Evolutionary conservation across 225 moss, liverwort and hornwort species (phyloP).

Genomic region (Thuidium tamariscinum): DNA sequence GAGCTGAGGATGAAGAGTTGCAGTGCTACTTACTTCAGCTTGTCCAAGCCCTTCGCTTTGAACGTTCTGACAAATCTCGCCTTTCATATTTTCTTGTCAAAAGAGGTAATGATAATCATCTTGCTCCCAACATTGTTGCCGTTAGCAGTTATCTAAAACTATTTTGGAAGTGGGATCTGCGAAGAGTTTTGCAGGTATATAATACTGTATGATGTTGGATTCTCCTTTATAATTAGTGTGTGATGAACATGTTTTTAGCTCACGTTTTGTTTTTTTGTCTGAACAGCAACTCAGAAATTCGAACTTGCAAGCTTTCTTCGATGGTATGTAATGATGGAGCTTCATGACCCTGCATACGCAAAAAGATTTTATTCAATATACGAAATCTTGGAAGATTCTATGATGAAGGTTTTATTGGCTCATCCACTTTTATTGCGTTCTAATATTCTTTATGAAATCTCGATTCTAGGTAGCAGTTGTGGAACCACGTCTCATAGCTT

Average conservation of each 20-base stretch:
- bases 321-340: constrained; percentile 91
- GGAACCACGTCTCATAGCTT: background rate
- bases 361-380: constrained; percentile 80
- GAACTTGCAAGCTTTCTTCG: constrained; percentile 80
- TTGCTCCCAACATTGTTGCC: background rate
- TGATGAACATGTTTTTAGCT: background rate
- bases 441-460: background rate
- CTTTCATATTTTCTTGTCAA: constrained; percentile 76
- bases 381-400: constrained; percentile 69
- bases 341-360: constrained; percentile 70
- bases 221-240: background rate
- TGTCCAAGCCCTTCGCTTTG: constrained; percentile 88
- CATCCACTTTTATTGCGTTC: background rate
- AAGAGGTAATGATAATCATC: constrained; percentile 40
- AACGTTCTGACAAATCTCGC: constrained; percentile 88
- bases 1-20: constrained; percentile 87
- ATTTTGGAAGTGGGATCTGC: background rate
- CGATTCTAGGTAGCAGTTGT: background rate
- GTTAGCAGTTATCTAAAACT: background rate
- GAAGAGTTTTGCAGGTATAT: background rate
- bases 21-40: constrained; percentile 86
- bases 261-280: background rate
- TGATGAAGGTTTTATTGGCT: constrained; percentile 47
- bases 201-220: background rate
- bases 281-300: constrained; percentile 64